Evolutionary conservation across 140 eudicot species (phyloP).

Genomic region (Flaveria floridana): DNA sequence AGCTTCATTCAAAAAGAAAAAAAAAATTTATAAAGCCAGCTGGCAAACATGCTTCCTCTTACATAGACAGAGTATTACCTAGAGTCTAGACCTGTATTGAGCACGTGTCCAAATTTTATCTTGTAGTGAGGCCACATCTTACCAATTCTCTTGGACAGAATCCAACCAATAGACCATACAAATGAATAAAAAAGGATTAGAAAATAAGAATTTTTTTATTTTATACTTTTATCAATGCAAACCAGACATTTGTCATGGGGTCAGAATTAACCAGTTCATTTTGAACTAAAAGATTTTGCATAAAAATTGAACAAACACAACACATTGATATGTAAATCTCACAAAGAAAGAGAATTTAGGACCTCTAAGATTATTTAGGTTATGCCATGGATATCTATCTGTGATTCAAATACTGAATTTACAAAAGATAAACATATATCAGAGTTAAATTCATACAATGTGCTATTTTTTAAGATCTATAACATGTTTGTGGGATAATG

Average conservation of each 20-base stretch:
- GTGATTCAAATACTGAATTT: no score
- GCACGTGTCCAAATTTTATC: constrained; percentile 36
- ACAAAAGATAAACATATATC: no score
- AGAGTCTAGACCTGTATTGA: constrained; percentile 32
- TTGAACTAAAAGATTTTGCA: no score
- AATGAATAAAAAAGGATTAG: not conserved
- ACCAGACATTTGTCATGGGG: not conserved
- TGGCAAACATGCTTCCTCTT: constrained; percentile 30
- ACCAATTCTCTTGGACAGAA: not conserved
- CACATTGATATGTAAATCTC: no score
- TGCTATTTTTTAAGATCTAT: no score
- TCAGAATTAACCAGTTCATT: not conserved
- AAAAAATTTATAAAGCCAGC: constrained; percentile 17
- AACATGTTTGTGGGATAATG: no score
- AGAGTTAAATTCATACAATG: no score
- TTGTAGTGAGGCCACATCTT: constrained; percentile 13
- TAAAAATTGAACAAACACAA: no score
- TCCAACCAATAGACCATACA: not conserved
- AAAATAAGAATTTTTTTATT: not conserved
- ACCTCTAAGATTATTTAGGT: no score
- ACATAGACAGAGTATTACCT: constrained; percentile 25
- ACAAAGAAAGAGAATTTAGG: no score
- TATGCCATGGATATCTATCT: no score
- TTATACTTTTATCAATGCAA: not conserved
- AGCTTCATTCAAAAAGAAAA: no score